Evolutionary conservation across 139 green algal genomes (phyloP), one percentile per base, ranked within the genome.

Genomic region (Closterium sp.): DNA sequence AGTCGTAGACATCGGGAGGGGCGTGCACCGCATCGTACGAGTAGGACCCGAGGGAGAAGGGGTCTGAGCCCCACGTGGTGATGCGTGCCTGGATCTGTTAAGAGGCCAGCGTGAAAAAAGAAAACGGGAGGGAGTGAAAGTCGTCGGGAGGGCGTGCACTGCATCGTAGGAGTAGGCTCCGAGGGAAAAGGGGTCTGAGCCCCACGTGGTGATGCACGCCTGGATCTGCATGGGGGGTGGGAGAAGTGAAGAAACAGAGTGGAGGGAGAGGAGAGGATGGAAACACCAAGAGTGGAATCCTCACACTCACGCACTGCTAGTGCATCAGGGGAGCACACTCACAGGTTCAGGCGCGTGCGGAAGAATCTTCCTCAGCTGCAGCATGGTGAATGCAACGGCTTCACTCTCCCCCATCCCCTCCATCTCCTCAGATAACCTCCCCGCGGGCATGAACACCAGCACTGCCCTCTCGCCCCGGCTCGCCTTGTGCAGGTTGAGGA

Each of bases 381-480:
- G 31, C 62, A 93, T 79, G 11, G 90, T 91, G 94, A 93, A 94
- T 24, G 31, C 89, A 6, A 92, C 84, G n/a, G 38, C 90, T 28
- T 89, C 86, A 17, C 91, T 30, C 31, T 95, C 90, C 19, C 31
- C 38, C 31, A 94, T 30, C 86, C 31, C 92, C 27, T 94, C 92
- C 30, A 95, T 93, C 2, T 94, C 90, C 31, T 91, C 84, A 2
- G 92, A 24, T 28, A 95, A 86, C 22, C 86, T 5, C 11, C 92
- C 79, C 1, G 92, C 90, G 0, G 90, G 90, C 92, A 95, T 95
- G 84, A 84, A 94, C 28, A 95, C 91, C 13, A 95, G 85, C 84
- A 95, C 90, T 7, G 27, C 10, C 28, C 85, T 19, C 24, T 70
- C 85, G 13, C 29, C 85, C 85, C 85, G 2, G 85, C 85, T 32